Conservation (phyloP, 495 filamentous ascomycete species). For the Neohortaea acidophila region DNA sequence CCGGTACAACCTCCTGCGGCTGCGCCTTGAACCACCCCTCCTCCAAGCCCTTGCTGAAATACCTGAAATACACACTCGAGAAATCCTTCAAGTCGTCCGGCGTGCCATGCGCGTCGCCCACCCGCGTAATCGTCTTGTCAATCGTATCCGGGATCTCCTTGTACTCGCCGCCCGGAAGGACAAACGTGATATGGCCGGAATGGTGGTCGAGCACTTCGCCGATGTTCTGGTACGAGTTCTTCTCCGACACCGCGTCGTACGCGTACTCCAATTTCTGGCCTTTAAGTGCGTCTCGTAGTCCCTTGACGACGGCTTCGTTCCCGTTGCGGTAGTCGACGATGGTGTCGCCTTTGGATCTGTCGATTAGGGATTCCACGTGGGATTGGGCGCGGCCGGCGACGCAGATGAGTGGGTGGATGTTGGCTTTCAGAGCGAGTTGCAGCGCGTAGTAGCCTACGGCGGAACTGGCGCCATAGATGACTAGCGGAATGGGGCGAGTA, state of each 20-base stretch:
- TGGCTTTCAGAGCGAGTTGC: slow-evolving; percentile 50
- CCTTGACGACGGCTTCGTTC: slow-evolving; percentile 36
- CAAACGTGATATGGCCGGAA: slow-evolving; percentile 39
- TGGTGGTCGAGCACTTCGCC: slow-evolving; percentile 30
- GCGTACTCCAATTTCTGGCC: slow-evolving; percentile 30
- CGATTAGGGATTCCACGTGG: slow-evolving; percentile 45
- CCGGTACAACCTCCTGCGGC: slow-evolving; percentile 42
- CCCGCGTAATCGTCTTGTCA: slow-evolving; percentile 23
- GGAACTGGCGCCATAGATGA: slow-evolving; percentile 52
- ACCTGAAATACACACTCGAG: slow-evolving; percentile 28
- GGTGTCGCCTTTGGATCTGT: slow-evolving; percentile 48
- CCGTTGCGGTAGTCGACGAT: slow-evolving; percentile 58
- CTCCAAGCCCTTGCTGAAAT: slow-evolving; percentile 28
- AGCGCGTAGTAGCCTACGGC: slow-evolving; percentile 56
- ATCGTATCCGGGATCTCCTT: slow-evolving; percentile 19
- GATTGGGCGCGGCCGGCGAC: slow-evolving; percentile 45
- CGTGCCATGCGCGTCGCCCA: slow-evolving; percentile 37
- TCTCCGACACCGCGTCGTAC: slow-evolving; percentile 45
- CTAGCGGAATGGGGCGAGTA: slow-evolving; percentile 32
- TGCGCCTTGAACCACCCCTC: slow-evolving; percentile 49
- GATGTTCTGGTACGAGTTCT: slow-evolving; percentile 36
- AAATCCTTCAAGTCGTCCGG: slow-evolving; percentile 33
- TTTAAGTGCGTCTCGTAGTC: slow-evolving; percentile 34
- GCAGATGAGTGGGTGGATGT: slow-evolving; percentile 58
- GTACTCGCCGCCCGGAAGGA: slow-evolving; percentile 32